Base-by-base conservation (phyloP, 192 early-diverging fungal genomes). In the Podila clonocystis region DNA sequence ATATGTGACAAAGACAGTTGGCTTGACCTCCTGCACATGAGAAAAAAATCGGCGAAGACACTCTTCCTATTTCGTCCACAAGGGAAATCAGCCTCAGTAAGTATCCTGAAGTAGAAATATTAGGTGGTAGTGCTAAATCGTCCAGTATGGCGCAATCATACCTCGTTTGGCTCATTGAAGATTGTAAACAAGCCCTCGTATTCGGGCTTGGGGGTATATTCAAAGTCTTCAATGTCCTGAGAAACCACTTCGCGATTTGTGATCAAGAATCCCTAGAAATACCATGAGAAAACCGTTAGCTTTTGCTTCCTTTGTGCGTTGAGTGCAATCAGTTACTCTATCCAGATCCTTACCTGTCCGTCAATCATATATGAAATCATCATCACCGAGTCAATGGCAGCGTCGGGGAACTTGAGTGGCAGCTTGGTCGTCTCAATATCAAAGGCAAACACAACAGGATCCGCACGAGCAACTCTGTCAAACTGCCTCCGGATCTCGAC, bases 321-420 rank as follows among this genome's bases (percentile, higher is more conserved):
- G 12, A 62, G 3, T 29, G 20, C 13, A 1, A 1, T 12, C 22
- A 17, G 19, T 62, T 50, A 0, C 0, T 38, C 24, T 5, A 20
- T 3, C n/a, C 19, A 15, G 19, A 13, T 36, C 30, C 52, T 60
- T 89, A 96, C 95, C 84, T 94, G 93, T 24, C 96, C 98, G 66
- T 98, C 97, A 62, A 99, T 94, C 98, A 99, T 99, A 82, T 99
- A 99, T 33, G 97, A 98, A 73, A 99, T 98, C 98, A 99, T 99
- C 96, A 98, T 99, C 70, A 99, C 95, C 49, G 89, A 90, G 79
- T 99, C 98, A 34, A 92, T 91, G 5, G 83, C 59, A 0, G 96
- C 88, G 69, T 98, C 98, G 9, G 98, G 98, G 68, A 99, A 99
- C 83, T 98, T 98, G 34, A 99, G 89, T 34, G 98, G 98, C 34